Evolutionary conservation across 345 rosid species (phyloP).

Genomic region (Heritiera fomes): DNA sequence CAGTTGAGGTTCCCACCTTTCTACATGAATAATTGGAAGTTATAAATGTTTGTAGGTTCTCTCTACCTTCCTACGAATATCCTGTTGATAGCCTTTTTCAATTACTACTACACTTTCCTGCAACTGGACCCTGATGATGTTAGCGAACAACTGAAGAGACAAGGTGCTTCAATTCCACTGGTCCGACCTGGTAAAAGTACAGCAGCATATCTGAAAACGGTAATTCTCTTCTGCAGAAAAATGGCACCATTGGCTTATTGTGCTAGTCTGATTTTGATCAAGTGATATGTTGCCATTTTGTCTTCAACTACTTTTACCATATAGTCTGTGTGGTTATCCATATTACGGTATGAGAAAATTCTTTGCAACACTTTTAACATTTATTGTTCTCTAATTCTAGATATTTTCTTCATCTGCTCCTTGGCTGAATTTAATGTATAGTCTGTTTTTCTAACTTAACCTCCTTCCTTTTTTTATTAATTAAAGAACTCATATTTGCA

Average conservation of each 20-base stretch:
- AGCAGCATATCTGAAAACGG: slow-evolving; percentile 79
- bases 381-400: not conserved
- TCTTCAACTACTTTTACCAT: not conserved
- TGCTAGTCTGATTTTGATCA: not conserved
- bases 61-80: slow-evolving; percentile 89
- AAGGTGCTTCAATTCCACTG: slow-evolving; percentile 93
- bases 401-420: not conserved
- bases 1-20: not conserved
- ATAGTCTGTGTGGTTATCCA: not conserved
- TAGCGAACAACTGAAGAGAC: slow-evolving; percentile 96
- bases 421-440: not conserved
- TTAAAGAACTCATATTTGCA: slow-evolving; percentile 16
- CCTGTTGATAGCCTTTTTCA: slow-evolving; percentile 93
- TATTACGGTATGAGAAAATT: not conserved
- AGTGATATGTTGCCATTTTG: not conserved
- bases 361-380: not conserved
- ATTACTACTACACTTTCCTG: slow-evolving; percentile 95
- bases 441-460: not conserved
- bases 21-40: not conserved
- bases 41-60: slow-evolving; percentile 61
- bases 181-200: slow-evolving; percentile 97
- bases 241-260: not conserved
- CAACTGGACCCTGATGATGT: slow-evolving; percentile 98
- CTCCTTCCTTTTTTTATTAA: not conserved
- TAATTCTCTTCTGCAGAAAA: slow-evolving; percentile 31